Base-by-base conservation (phyloP, 805 yeast species). In the Lipomyces yamanashiensis region DNA sequence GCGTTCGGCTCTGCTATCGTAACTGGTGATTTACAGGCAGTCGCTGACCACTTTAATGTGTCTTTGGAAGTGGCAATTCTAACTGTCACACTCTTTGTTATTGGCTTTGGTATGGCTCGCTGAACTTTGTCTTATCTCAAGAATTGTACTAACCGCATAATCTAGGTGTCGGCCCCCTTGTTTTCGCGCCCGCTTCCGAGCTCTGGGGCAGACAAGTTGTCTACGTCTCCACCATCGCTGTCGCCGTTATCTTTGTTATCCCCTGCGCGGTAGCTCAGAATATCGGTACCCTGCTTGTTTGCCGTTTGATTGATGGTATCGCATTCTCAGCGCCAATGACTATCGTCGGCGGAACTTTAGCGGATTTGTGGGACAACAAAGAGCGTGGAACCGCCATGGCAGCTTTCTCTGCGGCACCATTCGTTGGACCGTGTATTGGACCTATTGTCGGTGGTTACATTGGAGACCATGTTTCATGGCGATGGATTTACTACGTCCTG, bases 311-410 rank as follows among this genome's bases (percentile, higher is more conserved):
- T 64, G 84, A 86, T 12, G 95, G 93, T 0, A 80, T 89, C 49
- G 87, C 87, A 69, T 92, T 92, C 3, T 86, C 90, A 56, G 87
- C 89, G 1, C 88, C 91, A 47, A 77, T 89, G 68, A 84, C 87
- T 65, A 87, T 88, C 39, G 90, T 91, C 9, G 92, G 92, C 41
- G 96, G 95, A 21, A 81, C 89, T 0, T 78, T 89, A 51, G 85
- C 90, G 10, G 96, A 89, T 74, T 79, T 89, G 61, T 89, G 85
- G 78, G 78, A 78, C 19, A 85, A 85, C 62, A 75, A 79, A 59
- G 82, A 85, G 48, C 84, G 91, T 59, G 89, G 90, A 39, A 75
- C 81, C 9, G 92, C 95, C 1, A 82, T 89, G 84, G 84, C 90
- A 2, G 75, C 87, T 4, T 88, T 83, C 70, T 81, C 89, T 0